Conservation (phyloP, 257 asterid species). For the Thymus quinquecostatus region DNA sequence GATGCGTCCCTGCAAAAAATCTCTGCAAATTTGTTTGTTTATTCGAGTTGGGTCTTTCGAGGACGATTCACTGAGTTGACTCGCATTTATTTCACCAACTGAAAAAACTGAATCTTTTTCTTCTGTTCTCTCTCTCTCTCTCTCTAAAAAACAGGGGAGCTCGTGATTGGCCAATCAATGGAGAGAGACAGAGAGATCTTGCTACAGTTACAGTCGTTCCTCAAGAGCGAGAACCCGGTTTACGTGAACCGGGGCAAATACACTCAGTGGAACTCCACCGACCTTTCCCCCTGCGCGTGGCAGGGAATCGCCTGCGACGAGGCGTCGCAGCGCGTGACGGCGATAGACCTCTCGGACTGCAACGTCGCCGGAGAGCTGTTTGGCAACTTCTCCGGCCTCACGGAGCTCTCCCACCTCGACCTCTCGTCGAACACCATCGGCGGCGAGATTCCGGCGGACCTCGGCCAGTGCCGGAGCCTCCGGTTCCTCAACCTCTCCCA, state of each 20-base stretch:
- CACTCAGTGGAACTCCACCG: conserved; percentile 50
- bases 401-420: conserved; percentile 65
- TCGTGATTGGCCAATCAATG: conserved; percentile 60
- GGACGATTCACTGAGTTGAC: conserved; percentile 41
- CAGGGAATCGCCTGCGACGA: conserved; percentile 59
- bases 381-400: conserved; percentile 66
- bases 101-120: too few relatives aligned
- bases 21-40: conserved; percentile 17
- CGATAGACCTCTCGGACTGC: conserved; percentile 54
- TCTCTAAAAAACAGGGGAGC: conserved; percentile 42
- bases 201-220: conserved; percentile 55
- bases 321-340: conserved; percentile 51
- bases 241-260: conserved; percentile 54
- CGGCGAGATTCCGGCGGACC: conserved; percentile 56
- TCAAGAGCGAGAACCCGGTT: conserved; percentile 53
- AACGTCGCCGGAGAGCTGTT: conserved; percentile 60
- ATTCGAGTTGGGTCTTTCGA: conserved; percentile 26
- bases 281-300: conserved; percentile 74
- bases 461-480: conserved; percentile 62
- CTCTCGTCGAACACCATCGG: conserved; percentile 76
- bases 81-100: conserved; percentile 27
- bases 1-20: neutral
- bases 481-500: conserved; percentile 67
- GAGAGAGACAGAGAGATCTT: conserved; percentile 68
- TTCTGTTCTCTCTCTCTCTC: neutral